phyloP scores from a whole-genome alignment of 768 basidiomycete species.

The Xerocomus potaroensis region DNA sequence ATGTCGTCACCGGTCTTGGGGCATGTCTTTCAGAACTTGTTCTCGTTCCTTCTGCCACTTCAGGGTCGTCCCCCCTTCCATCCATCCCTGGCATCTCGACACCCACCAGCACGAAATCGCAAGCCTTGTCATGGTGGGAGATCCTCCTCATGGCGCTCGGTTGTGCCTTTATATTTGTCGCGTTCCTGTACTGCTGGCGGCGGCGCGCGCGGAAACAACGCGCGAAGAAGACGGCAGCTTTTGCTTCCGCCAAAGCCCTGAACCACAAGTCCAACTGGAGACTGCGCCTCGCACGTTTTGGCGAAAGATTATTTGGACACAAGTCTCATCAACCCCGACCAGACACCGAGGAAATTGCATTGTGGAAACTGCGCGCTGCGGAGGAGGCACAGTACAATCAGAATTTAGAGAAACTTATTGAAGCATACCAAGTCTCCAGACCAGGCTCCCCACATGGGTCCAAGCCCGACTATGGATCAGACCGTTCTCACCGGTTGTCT shows the following conservation, averaged over 20 bases:
- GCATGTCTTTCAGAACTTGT: slow-evolving; percentile 79
- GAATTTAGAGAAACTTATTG: slow-evolving; percentile 49
- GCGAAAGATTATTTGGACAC: slow-evolving; percentile 56
- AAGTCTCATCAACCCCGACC: slow-evolving; percentile 24
- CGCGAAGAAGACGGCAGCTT: slow-evolving; percentile 59
- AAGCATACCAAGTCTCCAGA: slow-evolving; percentile 44
- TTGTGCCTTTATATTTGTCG: slow-evolving; percentile 71
- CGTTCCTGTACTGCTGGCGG: slow-evolving; percentile 65
- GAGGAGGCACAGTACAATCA: slow-evolving; percentile 47
- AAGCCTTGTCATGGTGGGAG: slow-evolving; percentile 71
- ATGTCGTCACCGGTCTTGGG: slow-evolving; percentile 66
- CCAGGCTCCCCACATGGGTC: slow-evolving; percentile 34
- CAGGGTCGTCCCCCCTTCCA: slow-evolving; percentile 41
- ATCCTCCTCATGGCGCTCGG: slow-evolving; percentile 81
- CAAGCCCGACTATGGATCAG: slow-evolving; percentile 20
- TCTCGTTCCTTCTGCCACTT: slow-evolving; percentile 41
- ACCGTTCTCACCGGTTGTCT: slow-evolving; percentile 36
- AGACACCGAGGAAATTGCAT: slow-evolving; percentile 43
- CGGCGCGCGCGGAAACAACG: slow-evolving; percentile 65
- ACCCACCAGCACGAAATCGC: slow-evolving; percentile 39
- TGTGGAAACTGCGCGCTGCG: slow-evolving; percentile 47
- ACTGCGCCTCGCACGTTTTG: slow-evolving; percentile 49
- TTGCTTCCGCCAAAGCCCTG: slow-evolving; percentile 57
- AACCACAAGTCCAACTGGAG: slow-evolving; percentile 51
- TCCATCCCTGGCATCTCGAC: slow-evolving; percentile 53